These are phyloP conservation scores for Mortierella sp. DNA, from an alignment of 371 early-diverging fungal species.

Conservation along the genomic window DNA sequence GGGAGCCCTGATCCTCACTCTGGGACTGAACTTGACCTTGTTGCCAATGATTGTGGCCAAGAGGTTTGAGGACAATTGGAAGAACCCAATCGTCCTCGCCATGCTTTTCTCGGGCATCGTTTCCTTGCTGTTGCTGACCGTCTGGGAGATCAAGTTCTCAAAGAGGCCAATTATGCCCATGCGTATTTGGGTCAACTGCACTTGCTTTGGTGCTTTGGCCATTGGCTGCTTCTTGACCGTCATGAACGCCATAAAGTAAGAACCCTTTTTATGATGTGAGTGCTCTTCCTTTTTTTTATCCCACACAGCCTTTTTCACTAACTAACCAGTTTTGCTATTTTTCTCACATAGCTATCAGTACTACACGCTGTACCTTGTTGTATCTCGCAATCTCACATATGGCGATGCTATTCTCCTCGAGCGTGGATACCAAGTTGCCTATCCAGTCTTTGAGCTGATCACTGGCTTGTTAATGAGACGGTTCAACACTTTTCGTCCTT, in stretches of 20 bases:
- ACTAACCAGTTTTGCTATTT: too few relatives aligned
- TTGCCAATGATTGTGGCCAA: constrained; percentile 56
- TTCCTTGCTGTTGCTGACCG: constrained; percentile 30
- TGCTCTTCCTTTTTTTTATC: too few relatives aligned
- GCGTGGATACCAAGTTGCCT: constrained; percentile 50
- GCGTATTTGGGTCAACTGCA: constrained; percentile 56
- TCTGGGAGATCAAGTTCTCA: constrained; percentile 59
- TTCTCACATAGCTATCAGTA: constrained; percentile 53
- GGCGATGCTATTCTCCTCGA: constrained; percentile 46
- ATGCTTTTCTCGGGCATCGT: constrained; percentile 42
- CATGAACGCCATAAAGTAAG: too few relatives aligned
- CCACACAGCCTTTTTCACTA: too few relatives aligned
- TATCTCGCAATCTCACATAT: constrained; percentile 50
- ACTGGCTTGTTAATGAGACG: constrained; percentile 52
- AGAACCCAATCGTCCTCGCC: constrained; percentile 26
- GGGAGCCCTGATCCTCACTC: constrained; percentile 53
- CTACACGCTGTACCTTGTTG: constrained; percentile 55
- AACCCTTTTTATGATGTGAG: too few relatives aligned
- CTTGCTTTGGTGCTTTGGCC: constrained; percentile 56
- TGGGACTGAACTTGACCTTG: constrained; percentile 48
- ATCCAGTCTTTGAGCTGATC: constrained; percentile 30
- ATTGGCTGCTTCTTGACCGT: constrained; percentile 45
- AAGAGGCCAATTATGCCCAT: constrained; percentile 57
- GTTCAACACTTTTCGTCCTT: constrained; percentile 51
- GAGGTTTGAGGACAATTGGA: constrained; percentile 57